Conservation (phyloP, 345 rosid genomes). For the Camelina sativa region DNA sequence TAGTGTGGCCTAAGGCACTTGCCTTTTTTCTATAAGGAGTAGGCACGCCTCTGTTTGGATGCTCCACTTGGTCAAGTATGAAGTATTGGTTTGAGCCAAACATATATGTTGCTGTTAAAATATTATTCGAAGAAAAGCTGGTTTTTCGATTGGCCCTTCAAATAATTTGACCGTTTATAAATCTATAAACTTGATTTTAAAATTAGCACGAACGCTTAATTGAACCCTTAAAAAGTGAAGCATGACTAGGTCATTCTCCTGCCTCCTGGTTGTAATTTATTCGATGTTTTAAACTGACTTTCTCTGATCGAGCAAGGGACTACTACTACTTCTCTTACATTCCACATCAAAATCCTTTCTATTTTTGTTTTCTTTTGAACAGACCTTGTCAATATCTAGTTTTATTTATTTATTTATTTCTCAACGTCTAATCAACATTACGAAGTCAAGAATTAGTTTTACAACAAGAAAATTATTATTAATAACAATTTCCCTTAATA, state of each 20-base stretch:
- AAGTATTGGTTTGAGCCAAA: background rate
- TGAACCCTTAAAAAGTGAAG: slow-evolving; percentile 13
- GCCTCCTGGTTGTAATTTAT: background rate
- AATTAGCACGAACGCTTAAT: background rate
- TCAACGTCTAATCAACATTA: slow-evolving; percentile 19
- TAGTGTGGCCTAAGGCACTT: no score
- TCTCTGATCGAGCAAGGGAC: slow-evolving; percentile 23
- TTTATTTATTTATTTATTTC: background rate
- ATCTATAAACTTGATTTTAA: background rate
- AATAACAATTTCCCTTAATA: slow-evolving; percentile 12
- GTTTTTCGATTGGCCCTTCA: slow-evolving; percentile 2
- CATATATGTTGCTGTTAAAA: background rate
- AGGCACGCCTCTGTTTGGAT: no score
- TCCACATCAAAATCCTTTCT: background rate
- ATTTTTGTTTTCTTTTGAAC: background rate
- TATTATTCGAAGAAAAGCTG: background rate
- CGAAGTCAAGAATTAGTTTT: slow-evolving; percentile 33
- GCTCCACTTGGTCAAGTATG: background rate
- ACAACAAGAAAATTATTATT: background rate
- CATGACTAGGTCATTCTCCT: slow-evolving; percentile 3
- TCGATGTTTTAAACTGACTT: background rate
- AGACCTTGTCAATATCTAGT: background rate
- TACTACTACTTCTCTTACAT: slow-evolving; percentile 17
- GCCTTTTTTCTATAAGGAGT: no score
- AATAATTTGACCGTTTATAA: background rate